Conservation (phyloP, 108 stramenopile genomes). For the Cyclotella distinguenda region DNA sequence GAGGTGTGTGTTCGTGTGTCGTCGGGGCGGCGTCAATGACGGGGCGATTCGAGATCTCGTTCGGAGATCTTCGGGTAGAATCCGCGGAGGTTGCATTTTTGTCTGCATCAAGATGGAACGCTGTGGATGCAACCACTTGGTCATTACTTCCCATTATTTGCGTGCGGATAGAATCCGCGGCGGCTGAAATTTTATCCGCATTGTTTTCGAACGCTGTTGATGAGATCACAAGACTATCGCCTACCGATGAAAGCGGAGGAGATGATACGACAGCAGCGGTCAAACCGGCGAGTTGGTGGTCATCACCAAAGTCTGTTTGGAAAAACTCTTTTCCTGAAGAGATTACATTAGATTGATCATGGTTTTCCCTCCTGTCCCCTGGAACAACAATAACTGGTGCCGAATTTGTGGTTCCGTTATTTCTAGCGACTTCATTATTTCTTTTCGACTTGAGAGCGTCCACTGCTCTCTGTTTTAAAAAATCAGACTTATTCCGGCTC, state of each 20-base stretch:
- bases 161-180: no score
- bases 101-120: neutral
- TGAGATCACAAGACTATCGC: neutral
- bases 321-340: neutral
- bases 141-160: neutral
- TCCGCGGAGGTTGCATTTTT: neutral
- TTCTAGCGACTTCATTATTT: neutral
- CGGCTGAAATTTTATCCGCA: neutral
- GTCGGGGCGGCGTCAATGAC: no score
- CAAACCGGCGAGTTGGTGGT: conserved; percentile 8
- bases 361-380: neutral
- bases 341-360: neutral
- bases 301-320: conserved; percentile 4
- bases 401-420: no score
- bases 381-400: no score
- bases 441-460: conserved; percentile 24
- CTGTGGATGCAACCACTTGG: neutral
- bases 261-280: neutral
- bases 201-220: neutral
- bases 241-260: neutral
- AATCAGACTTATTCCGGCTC: conserved; percentile 5
- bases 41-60: no score
- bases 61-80: no score
- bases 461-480: conserved; percentile 16
- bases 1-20: neutral